Conservation (phyloP, 2,329 filamentous ascomycete genomes). For the Penicillium sp. region DNA sequence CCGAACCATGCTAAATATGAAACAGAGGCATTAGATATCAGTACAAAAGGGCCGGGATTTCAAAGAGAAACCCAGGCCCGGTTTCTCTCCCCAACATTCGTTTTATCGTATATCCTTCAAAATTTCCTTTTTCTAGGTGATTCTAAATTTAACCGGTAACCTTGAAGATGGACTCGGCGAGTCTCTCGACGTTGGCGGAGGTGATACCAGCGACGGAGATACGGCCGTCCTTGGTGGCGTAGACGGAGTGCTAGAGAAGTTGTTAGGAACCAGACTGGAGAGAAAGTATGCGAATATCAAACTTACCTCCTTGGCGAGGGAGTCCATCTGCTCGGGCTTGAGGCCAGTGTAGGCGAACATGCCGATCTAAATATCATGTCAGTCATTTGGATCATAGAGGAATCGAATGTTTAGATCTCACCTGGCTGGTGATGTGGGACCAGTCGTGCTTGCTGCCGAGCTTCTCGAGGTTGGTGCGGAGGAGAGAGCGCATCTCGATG, state of each 20-base stretch:
- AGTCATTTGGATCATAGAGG: background rate
- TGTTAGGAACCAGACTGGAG: constrained; percentile 10
- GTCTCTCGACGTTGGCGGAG: constrained; percentile 49
- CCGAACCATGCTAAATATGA: constrained; percentile 26
- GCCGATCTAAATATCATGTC: constrained; percentile 63
- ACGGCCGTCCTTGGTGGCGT: constrained; percentile 76
- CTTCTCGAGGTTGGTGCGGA: constrained; percentile 93
- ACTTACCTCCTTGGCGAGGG: constrained; percentile 76
- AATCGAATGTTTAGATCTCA: constrained; percentile 19
- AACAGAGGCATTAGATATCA: constrained; percentile 30
- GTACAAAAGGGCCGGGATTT: constrained; percentile 19
- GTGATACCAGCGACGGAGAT: constrained; percentile 53
- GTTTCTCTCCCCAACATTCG: constrained; percentile 6
- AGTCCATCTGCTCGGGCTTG: constrained; percentile 85
- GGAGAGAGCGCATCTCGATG: constrained; percentile 92
- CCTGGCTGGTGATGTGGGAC: constrained; percentile 94
- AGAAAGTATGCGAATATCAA: background rate
- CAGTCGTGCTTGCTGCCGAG: constrained; percentile 96
- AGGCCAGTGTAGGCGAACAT: constrained; percentile 99
- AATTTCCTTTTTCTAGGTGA: background rate
- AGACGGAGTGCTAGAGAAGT: constrained; percentile 73
- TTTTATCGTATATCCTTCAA: constrained; percentile 10
- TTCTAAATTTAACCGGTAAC: constrained; percentile 44
- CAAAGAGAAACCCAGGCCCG: background rate
- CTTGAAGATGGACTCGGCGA: constrained; percentile 52